Evolutionary conservation across 2,329 filamentous ascomycete genomes (phyloP).

Genomic region (Eurotiales sp.): DNA sequence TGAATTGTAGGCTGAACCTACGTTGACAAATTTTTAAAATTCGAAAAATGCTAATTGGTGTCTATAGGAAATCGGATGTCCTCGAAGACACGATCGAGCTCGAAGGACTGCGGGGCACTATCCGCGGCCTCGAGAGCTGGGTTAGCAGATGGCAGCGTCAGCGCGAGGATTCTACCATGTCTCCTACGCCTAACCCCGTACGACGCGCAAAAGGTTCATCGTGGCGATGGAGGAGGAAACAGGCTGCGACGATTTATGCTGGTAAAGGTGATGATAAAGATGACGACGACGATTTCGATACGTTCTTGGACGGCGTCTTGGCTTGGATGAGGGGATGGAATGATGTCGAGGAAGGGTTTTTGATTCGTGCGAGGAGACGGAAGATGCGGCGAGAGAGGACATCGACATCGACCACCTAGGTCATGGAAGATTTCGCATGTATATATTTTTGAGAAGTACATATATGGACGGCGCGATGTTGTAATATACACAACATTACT

Average conservation of each 20-base stretch:
- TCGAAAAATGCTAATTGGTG: background rate
- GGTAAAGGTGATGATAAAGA: conserved; percentile 16
- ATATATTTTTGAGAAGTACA: too few species aligned
- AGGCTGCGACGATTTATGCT: conserved; percentile 13
- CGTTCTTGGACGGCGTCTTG: conserved; percentile 35
- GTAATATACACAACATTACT: too few species aligned
- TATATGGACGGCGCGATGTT: too few species aligned
- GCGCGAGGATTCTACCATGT: conserved; percentile 14
- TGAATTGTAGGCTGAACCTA: conserved; percentile 50
- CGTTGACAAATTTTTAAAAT: background rate
- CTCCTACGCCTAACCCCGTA: background rate
- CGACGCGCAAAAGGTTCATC: conserved; percentile 12
- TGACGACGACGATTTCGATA: conserved; percentile 25
- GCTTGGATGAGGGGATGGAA: conserved; percentile 44
- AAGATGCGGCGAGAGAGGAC: conserved; percentile 45
- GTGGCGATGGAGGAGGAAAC: conserved; percentile 12
- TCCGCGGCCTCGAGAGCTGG: conserved; percentile 34
- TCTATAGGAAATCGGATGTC: conserved; percentile 24
- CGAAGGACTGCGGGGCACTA: conserved; percentile 34
- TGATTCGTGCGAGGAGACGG: conserved; percentile 55
- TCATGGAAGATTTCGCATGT: too few species aligned
- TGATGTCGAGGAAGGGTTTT: conserved; percentile 39
- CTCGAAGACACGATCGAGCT: conserved; percentile 32
- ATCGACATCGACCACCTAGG: conserved; percentile 1
- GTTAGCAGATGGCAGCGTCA: conserved; percentile 25